These are phyloP conservation scores for Ceratobasidium sp. DNA, from an alignment of 1,284 basidiomycete species.

Conservation along the genomic window DNA sequence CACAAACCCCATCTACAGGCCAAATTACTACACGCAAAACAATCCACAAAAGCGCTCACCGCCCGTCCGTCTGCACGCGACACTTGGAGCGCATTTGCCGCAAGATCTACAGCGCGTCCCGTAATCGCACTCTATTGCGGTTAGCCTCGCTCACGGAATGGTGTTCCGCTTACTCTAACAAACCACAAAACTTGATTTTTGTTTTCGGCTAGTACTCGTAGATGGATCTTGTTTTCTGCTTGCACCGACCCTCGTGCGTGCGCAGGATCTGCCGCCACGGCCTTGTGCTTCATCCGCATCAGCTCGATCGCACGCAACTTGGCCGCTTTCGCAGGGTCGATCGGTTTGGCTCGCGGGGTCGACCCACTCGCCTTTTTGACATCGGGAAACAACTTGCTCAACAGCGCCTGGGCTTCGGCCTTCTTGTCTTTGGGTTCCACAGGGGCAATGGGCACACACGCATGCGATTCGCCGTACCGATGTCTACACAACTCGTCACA, in stretches of 20 bases:
- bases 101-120: slow-evolving; percentile 51
- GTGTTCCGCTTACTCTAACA: slow-evolving; percentile 59
- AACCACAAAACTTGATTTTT: slow-evolving; percentile 67
- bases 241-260: slow-evolving; percentile 52
- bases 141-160: neutral
- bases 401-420: slow-evolving; percentile 58
- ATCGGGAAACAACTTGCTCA: slow-evolving; percentile 61
- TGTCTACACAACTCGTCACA: slow-evolving; percentile 54
- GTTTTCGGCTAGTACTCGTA: slow-evolving; percentile 53
- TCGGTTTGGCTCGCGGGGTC: slow-evolving; percentile 47
- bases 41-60: slow-evolving; percentile 30
- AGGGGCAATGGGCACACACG: slow-evolving; percentile 49
- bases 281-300: slow-evolving; percentile 76
- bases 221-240: slow-evolving; percentile 62
- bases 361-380: slow-evolving; percentile 37
- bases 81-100: slow-evolving; percentile 48
- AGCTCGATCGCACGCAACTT: slow-evolving; percentile 64
- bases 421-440: slow-evolving; percentile 51
- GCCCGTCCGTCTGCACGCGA: slow-evolving; percentile 41
- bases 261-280: slow-evolving; percentile 63
- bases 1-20: slow-evolving; percentile 25
- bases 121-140: slow-evolving; percentile 49
- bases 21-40: neutral
- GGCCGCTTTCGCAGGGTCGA: slow-evolving; percentile 61
- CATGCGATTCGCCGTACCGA: slow-evolving; percentile 64